These are phyloP conservation scores for Xylaria arbuscula DNA, from an alignment of 2,329 filamentous ascomycete species.

Conservation along the genomic window DNA sequence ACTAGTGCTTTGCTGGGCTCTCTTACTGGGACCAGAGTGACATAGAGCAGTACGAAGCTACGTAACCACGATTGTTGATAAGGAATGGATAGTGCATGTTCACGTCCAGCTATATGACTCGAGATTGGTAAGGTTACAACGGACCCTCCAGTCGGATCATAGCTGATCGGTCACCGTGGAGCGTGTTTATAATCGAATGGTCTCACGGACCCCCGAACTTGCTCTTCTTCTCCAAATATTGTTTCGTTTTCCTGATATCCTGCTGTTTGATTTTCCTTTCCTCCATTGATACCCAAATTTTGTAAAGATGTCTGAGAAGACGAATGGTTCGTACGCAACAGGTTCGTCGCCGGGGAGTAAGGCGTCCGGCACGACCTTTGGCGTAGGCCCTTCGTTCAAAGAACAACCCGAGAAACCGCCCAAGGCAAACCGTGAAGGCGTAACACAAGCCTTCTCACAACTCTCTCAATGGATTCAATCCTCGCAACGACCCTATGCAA, in stretches of 20 bases:
- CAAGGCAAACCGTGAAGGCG: constrained; percentile 50
- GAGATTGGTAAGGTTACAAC: constrained; percentile 31
- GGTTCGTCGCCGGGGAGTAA: constrained; percentile 38
- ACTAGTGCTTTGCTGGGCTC: constrained; percentile 31
- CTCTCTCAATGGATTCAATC: constrained; percentile 56
- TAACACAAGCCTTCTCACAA: constrained; percentile 50
- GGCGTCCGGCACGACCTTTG: constrained; percentile 29
- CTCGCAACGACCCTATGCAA: constrained; percentile 71
- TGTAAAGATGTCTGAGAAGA: constrained; percentile 37
- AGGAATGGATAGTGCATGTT: constrained; percentile 10
- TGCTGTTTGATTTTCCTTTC: constrained; percentile 8
- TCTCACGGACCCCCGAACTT: neutral
- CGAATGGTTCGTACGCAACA: constrained; percentile 28
- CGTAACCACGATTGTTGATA: constrained; percentile 20
- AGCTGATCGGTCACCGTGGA: constrained; percentile 13
- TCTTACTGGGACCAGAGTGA: constrained; percentile 20
- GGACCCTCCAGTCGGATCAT: constrained; percentile 18
- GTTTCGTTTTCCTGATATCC: constrained; percentile 6
- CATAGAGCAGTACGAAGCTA: constrained; percentile 13
- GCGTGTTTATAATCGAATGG: constrained; percentile 31
- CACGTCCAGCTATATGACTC: constrained; percentile 9
- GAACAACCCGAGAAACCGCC: constrained; percentile 39
- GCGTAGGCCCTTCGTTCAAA: constrained; percentile 37
- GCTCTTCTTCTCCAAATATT: neutral
- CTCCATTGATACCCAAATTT: constrained; percentile 32